Base-by-base conservation (phyloP, 2,329 filamentous ascomycete genomes). In the Plenodomus biglobosus region DNA sequence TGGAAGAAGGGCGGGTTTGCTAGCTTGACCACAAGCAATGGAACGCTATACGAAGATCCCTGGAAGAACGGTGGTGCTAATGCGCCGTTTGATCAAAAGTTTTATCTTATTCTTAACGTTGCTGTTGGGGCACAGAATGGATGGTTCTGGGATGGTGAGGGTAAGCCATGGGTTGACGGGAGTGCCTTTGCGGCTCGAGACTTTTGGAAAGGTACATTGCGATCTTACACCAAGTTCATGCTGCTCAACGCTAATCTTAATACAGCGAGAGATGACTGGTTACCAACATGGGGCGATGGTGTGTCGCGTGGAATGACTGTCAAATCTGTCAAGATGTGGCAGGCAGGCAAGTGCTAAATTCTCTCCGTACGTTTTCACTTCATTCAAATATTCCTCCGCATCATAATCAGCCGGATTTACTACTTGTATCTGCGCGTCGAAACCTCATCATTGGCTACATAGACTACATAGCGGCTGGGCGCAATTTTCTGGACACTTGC, bases 81-180 rank as follows among this genome's bases (percentile, higher is more conserved):
- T 58, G 85, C 87, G 0, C 87, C 88, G 0, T 92, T 92, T 59
- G 87, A 91, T 64, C 79, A 88, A 57, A 73, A 79, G 5, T 91
- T 91, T 63, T 91, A 87, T 60, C 78, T 92, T 27, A 87, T 90
- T 56, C 70, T 92, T 40, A 89, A 90, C 62, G 77, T 91, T 5
- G 87, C 85, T 2, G 87, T 91, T 3, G 88, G 87, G 22, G 84
- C 85, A 36, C 89, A 85, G 30, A 91, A 90, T 56, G 88, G 89
- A 22, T 94, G 88, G 87, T 94, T 92, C 46, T 64, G 50, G 42
- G 61, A 66, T 24, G 83, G 84, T n/a, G 75, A 80, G 56, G 79
- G 78, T 37, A 94, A 94, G 78, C 89, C 89, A 1, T 94, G 89
- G 89, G 61, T 62, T 11, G 62, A 66, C 41, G 53, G 55, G 34